Evolutionary conservation across 176 grass and related monocot genomes (phyloP).

Genomic region (Aegilops longissima): DNA sequence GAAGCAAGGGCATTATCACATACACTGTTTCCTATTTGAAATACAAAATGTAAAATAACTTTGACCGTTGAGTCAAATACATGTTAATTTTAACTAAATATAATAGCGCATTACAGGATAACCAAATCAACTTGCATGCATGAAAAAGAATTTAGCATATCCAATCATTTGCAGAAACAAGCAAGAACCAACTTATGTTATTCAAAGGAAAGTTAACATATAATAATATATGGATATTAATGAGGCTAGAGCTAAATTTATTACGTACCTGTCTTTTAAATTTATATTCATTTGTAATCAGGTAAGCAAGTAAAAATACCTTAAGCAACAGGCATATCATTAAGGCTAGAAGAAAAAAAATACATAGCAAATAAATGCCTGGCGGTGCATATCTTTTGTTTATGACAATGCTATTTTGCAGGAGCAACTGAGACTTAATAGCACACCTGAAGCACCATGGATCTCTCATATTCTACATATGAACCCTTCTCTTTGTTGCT

Average conservation of each 20-base stretch:
- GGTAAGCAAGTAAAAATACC: slow-evolving; percentile 3
- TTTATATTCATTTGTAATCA: slow-evolving; percentile 14
- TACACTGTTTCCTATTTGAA: slow-evolving; percentile 23
- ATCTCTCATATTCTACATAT: slow-evolving; percentile 90
- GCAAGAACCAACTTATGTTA: slow-evolving; percentile 9
- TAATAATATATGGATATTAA: slow-evolving; percentile 19
- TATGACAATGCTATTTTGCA: slow-evolving; percentile 20
- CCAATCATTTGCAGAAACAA: background rate
- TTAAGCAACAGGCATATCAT: slow-evolving; percentile 1
- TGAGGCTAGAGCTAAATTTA: background rate
- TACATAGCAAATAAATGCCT: slow-evolving; percentile 18
- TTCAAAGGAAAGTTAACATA: background rate
- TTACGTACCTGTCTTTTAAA: background rate
- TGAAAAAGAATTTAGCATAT: slow-evolving; percentile 7
- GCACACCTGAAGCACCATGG: slow-evolving; percentile 84
- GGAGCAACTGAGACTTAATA: slow-evolving; percentile 2
- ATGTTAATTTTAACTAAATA: slow-evolving; percentile 12
- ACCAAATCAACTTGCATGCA: slow-evolving; percentile 17
- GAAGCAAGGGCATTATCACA: slow-evolving; percentile 12
- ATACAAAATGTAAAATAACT: background rate
- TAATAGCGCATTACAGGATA: slow-evolving; percentile 15
- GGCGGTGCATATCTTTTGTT: slow-evolving; percentile 13
- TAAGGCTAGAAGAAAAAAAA: slow-evolving; percentile 14
- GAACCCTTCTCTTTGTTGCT: slow-evolving; percentile 94
- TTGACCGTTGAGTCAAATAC: background rate